Percentiles rank a stretch among this genome's conserved stretches.
These are phyloP conservation scores for Coemansia reversa DNA, from an alignment of 192 early-diverging fungal species.

Conservation along the genomic window DNA sequence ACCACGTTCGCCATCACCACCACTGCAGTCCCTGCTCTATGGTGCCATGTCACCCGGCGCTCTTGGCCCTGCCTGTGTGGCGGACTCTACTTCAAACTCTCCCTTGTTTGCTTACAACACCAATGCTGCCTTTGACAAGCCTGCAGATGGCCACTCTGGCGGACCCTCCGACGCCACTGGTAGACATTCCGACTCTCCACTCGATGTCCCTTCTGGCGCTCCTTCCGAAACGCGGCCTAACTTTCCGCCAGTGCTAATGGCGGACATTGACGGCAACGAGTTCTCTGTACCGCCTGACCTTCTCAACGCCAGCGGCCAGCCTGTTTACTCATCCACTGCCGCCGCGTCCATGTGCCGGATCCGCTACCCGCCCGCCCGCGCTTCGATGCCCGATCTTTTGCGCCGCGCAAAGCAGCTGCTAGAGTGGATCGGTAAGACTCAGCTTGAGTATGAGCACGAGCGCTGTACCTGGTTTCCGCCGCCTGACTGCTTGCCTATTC, in stretches of 20 bases:
- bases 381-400: conserved; percentile 38
- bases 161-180: not conserved
- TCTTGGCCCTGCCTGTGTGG: conserved; percentile 11
- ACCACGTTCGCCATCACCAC: not conserved
- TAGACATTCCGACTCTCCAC: not conserved
- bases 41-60: conserved; percentile 1
- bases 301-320: conserved; percentile 43
- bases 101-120: conserved; percentile 22
- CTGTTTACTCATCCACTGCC: conserved; percentile 42
- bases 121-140: conserved; percentile 5
- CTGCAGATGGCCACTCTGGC: conserved; percentile 7
- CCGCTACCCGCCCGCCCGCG: conserved; percentile 38
- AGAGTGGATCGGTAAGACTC: conserved; percentile 53
- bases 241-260: conserved; percentile 35
- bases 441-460: conserved; percentile 52
- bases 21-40: conserved; percentile 26
- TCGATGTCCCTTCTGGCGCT: not conserved
- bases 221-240: conserved; percentile 14
- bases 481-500: not conserved
- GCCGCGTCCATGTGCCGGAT: conserved; percentile 48
- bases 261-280: conserved; percentile 35
- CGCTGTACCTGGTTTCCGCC: conserved; percentile 19
- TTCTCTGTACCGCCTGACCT: conserved; percentile 37
- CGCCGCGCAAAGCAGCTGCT: conserved; percentile 53
- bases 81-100: conserved; percentile 40